phyloP scores from a whole-genome alignment of 768 basidiomycete genomes.

The Guyanaporus albipodus region DNA sequence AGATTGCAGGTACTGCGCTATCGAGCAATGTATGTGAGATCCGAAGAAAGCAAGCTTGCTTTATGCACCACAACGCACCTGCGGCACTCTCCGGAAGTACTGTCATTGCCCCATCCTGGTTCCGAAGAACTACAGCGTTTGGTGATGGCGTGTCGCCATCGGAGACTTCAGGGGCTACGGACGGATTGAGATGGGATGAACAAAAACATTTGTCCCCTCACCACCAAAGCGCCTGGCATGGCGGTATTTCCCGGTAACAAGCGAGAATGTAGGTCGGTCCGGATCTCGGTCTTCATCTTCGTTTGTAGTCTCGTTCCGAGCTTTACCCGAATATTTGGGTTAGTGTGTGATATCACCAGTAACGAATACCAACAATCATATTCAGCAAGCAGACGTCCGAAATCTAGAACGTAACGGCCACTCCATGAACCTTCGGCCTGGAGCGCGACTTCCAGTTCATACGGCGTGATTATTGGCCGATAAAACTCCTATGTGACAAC shows the following conservation, averaged over 20 bases:
- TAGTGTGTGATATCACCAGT: neutral
- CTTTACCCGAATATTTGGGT: slow-evolving; percentile 4
- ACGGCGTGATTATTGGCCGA: slow-evolving; percentile 90
- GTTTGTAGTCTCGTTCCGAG: neutral
- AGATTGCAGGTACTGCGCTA: slow-evolving; percentile 67
- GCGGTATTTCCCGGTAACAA: slow-evolving; percentile 82
- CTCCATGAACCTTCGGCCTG: slow-evolving; percentile 68
- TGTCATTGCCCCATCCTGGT: slow-evolving; percentile 57
- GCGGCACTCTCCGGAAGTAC: slow-evolving; percentile 64
- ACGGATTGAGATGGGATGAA: neutral
- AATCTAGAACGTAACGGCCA: slow-evolving; percentile 76
- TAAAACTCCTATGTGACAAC: slow-evolving; percentile 68
- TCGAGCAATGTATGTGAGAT: slow-evolving; percentile 7
- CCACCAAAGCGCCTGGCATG: slow-evolving; percentile 67
- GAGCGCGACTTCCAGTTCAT: slow-evolving; percentile 81
- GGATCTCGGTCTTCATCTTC: slow-evolving; percentile 46
- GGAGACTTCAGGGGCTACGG: slow-evolving; percentile 10
- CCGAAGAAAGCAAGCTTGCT: slow-evolving; percentile 1
- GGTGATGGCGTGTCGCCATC: slow-evolving; percentile 25
- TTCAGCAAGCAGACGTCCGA: slow-evolving; percentile 53
- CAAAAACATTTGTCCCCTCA: slow-evolving; percentile 6
- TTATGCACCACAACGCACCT: slow-evolving; percentile 37
- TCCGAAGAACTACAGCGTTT: slow-evolving; percentile 54
- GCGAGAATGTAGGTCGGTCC: slow-evolving; percentile 80
- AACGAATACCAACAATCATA: slow-evolving; percentile 15